Evolutionary conservation across 768 basidiomycete species (phyloP), one percentile per base, ranked within the genome.

Genomic region (Steccherinum ochraceum): DNA sequence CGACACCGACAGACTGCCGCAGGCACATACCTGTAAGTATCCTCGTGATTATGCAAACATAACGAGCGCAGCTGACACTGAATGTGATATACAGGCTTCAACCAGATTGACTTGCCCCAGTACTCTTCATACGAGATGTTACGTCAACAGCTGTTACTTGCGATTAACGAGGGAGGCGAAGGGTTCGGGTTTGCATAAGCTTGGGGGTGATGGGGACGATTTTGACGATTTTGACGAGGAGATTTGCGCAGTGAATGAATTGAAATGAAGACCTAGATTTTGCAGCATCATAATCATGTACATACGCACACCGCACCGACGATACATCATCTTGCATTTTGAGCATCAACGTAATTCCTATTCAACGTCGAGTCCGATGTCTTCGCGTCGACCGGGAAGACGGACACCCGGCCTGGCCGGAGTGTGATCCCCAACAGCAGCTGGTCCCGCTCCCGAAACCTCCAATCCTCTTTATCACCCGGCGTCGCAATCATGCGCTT

Each of bases 81-180:
- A n/a, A n/a, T n/a, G 30, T 24, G 23, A 47, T 44, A 27, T 56
- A 2, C 51, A 93, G 89, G 89, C 66, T 93, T 93, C 79, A 93
- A 93, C 66, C 90, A 93, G 65, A 92, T 93, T 52, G 93, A 95
- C 66, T 76, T 99, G 41, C 94, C 95, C 0, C 88, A 89, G 57
- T 98, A 95, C 66, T 86, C 90, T 2, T 92, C 90, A 16, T 98
- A 99, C 63, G 96, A 99, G 65, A 93, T 93, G 79, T 78, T 99
- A 55, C 83, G 96, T 23, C 88, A 89, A 56, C 91, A 91, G 65
- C 67, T 99, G 30, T 69, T 94, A 49, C 75, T 95, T 56, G 92
- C 95, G 27, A 95, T 98, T 63, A 93, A 89, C 60, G 96, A 98
- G 67, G 94, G 93, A 46, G 91, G 90, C 19, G 92, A 94, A 72